Conservation (phyloP, 192 early-diverging fungal genomes). For the Dissophora globulifera region DNA sequence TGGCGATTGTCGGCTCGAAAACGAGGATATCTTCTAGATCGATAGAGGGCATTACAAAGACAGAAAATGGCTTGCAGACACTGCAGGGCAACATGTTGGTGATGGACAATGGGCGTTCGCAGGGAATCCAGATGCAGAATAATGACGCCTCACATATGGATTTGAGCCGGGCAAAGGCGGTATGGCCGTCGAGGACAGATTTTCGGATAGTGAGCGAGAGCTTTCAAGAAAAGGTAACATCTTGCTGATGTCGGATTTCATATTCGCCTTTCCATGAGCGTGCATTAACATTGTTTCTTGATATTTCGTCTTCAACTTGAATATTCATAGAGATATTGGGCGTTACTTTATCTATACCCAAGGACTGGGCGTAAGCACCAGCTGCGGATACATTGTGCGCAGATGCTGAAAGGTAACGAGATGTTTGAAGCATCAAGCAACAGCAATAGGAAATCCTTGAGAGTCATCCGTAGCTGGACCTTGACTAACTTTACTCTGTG, state of each 20-base stretch:
- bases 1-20: slow-evolving; percentile 25
- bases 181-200: slow-evolving; percentile 18
- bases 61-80: neutral
- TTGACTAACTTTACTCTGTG: neutral
- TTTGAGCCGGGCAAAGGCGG: neutral
- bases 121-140: slow-evolving; percentile 10
- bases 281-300: too few species aligned
- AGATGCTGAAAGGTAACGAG: slow-evolving; percentile 18
- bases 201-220: slow-evolving; percentile 5
- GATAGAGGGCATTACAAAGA: neutral
- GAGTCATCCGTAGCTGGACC: neutral
- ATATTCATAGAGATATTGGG: slow-evolving; percentile 10
- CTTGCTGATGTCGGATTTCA: too few species aligned
- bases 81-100: slow-evolving; percentile 18
- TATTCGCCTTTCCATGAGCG: too few species aligned
- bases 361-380: slow-evolving; percentile 41
- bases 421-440: neutral
- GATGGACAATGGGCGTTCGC: neutral
- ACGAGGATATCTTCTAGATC: too few species aligned
- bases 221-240: neutral
- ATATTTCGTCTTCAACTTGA: too few species aligned
- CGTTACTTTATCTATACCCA: slow-evolving; percentile 20
- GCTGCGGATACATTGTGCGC: slow-evolving; percentile 33
- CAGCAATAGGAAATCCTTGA: neutral
- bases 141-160: neutral